Evolutionary conservation across 495 filamentous ascomycete genomes (phyloP).

Genomic region (Tuber calosporum): DNA sequence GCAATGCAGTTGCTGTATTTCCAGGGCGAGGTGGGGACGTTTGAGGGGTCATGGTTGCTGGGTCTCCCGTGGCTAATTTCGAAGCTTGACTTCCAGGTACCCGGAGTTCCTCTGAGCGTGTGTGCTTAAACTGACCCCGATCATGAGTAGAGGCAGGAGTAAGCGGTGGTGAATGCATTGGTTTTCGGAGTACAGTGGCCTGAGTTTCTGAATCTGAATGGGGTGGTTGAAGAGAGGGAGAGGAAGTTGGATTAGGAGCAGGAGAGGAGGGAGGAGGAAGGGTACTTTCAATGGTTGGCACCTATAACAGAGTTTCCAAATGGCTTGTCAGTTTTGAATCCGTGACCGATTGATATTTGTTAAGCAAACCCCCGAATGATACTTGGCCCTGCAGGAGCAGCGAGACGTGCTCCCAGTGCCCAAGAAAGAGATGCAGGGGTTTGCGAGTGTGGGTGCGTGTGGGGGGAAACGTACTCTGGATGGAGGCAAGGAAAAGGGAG

Average conservation of each 20-base stretch:
- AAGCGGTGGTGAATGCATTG: slow-evolving; percentile 80
- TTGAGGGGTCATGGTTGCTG: slow-evolving; percentile 59
- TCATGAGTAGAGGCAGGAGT: slow-evolving; percentile 67
- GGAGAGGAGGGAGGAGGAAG: slow-evolving; percentile 20
- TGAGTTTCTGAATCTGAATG: slow-evolving; percentile 38
- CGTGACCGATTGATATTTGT: not conserved
- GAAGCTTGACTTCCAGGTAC: slow-evolving; percentile 37
- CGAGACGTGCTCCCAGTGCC: not conserved
- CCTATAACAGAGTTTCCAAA: slow-evolving; percentile 23
- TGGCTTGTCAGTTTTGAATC: slow-evolving; percentile 12
- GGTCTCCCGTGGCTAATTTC: slow-evolving; percentile 43
- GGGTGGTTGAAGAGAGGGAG: not conserved
- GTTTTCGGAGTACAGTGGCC: slow-evolving; percentile 31
- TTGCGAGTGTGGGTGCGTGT: not conserved
- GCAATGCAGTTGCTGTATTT: slow-evolving; percentile 43
- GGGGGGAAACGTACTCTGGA: slow-evolving; percentile 36
- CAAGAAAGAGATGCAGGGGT: not conserved
- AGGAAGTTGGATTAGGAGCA: slow-evolving; percentile 6
- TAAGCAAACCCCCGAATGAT: slow-evolving; percentile 5
- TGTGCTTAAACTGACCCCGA: slow-evolving; percentile 40
- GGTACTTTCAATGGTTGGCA: slow-evolving; percentile 31
- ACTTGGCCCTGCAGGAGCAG: not conserved
- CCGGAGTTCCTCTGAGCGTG: slow-evolving; percentile 40
- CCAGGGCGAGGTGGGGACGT: slow-evolving; percentile 50
- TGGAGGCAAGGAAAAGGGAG: slow-evolving; percentile 39